phyloP scores from a whole-genome alignment of 768 basidiomycete species.

The Clathrus columnatus region DNA sequence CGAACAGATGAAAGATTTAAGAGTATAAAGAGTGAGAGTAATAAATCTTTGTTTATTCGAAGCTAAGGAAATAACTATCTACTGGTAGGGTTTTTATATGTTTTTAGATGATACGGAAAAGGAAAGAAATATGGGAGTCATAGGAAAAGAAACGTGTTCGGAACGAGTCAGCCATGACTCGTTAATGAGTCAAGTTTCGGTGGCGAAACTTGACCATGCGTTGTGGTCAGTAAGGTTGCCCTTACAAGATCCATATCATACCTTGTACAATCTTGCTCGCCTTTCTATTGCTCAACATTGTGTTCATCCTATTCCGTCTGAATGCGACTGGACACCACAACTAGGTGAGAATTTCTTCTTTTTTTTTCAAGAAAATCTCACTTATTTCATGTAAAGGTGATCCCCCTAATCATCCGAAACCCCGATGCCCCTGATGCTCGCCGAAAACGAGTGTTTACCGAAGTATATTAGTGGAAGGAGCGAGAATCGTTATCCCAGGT shows the following conservation, averaged over 20 bases:
- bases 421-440: constrained; percentile 22
- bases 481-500: constrained; percentile 42
- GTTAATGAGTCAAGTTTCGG: too few relatives aligned
- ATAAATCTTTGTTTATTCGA: too few relatives aligned
- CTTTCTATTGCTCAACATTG: constrained; percentile 83
- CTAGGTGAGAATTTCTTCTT: constrained; percentile 1
- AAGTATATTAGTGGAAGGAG: constrained; percentile 57
- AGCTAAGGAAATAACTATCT: too few relatives aligned
- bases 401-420: constrained; percentile 12
- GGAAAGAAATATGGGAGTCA: too few relatives aligned
- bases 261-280: constrained; percentile 85
- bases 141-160: too few relatives aligned
- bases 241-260: constrained; percentile 97
- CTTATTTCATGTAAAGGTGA: background rate
- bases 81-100: too few relatives aligned
- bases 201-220: too few relatives aligned
- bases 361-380: background rate
- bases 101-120: too few relatives aligned
- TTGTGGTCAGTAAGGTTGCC: too few relatives aligned
- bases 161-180: too few relatives aligned
- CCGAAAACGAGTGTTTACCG: constrained; percentile 41
- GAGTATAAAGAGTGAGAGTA: too few relatives aligned
- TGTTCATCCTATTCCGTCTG: constrained; percentile 33
- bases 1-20: too few relatives aligned
- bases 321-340: constrained; percentile 7